Percentiles rank a stretch among this genome's conserved stretches.
Conservation (phyloP, 1,139 yeast species). For the Lodderomyces margitis region DNA sequence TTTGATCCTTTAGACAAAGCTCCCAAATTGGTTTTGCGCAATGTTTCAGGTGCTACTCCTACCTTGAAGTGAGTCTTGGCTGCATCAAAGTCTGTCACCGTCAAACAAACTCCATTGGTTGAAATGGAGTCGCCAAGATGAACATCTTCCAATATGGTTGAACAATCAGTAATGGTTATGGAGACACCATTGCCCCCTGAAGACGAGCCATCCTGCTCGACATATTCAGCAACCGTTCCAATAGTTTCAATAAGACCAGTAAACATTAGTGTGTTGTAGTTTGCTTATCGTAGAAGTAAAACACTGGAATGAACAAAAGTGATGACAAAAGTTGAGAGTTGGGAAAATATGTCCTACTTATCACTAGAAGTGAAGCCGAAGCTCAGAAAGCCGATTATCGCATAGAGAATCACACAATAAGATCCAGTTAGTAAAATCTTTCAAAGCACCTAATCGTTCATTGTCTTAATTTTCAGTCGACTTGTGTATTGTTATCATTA, state of each 20-base stretch:
- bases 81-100: conserved; percentile 80
- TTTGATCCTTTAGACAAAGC: conserved; percentile 51
- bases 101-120: conserved; percentile 86
- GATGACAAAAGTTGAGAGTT: background rate
- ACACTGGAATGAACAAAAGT: too few relatives aligned
- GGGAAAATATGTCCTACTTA: background rate
- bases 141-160: conserved; percentile 67
- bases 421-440: background rate
- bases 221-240: conserved; percentile 59
- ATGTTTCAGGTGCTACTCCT: conserved; percentile 91
- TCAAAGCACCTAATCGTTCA: background rate
- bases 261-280: conserved; percentile 55
- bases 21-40: conserved; percentile 78
- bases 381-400: background rate
- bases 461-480: background rate
- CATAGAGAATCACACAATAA: background rate
- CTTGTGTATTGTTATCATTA: background rate
- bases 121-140: conserved; percentile 92
- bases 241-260: conserved; percentile 90
- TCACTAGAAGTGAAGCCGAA: background rate
- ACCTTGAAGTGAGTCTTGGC: conserved; percentile 63
- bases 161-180: conserved; percentile 61
- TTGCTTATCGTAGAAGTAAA: too few relatives aligned
- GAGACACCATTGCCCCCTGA: conserved; percentile 83
- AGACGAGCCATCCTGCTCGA: conserved; percentile 47